These are phyloP conservation scores for Yarrowia osloensis DNA, from an alignment of 805 yeast species.

Conservation along the genomic window DNA sequence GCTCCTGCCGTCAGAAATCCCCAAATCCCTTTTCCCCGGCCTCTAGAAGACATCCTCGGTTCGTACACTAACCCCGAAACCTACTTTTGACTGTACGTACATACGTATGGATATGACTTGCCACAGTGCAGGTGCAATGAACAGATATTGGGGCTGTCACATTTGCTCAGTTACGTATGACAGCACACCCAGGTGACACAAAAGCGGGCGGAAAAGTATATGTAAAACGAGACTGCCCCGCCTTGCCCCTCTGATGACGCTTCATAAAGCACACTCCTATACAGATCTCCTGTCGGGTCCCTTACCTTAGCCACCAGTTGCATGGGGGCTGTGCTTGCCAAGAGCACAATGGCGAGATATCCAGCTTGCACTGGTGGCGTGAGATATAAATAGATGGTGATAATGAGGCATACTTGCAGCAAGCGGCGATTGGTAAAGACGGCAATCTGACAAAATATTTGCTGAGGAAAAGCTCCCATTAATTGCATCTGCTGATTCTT, in stretches of 20 bases:
- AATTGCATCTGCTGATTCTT: too few relatives aligned
- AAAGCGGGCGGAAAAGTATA: not conserved
- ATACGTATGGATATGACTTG: not conserved
- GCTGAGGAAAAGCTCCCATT: too few relatives aligned
- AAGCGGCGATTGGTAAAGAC: not conserved
- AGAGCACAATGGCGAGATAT: slow-evolving; percentile 23
- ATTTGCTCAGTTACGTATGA: not conserved
- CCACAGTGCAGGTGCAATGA: not conserved
- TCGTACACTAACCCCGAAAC: slow-evolving; percentile 7
- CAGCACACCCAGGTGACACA: not conserved
- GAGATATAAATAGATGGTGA: slow-evolving; percentile 3
- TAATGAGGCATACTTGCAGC: not conserved
- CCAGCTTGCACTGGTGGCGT: not conserved
- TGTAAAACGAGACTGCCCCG: too few relatives aligned
- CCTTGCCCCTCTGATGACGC: not conserved
- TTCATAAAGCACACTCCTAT: not conserved
- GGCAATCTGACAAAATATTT: too few relatives aligned
- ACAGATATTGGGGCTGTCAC: not conserved
- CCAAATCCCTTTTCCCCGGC: not conserved
- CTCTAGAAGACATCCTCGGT: not conserved
- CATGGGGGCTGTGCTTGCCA: slow-evolving; percentile 27
- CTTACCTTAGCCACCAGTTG: slow-evolving; percentile 18
- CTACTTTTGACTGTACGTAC: slow-evolving; percentile 2
- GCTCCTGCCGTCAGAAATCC: not conserved
- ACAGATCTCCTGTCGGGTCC: slow-evolving; percentile 9